Conservation (phyloP, 2,329 filamentous ascomycete species). For the Diaporthe nobilis region DNA sequence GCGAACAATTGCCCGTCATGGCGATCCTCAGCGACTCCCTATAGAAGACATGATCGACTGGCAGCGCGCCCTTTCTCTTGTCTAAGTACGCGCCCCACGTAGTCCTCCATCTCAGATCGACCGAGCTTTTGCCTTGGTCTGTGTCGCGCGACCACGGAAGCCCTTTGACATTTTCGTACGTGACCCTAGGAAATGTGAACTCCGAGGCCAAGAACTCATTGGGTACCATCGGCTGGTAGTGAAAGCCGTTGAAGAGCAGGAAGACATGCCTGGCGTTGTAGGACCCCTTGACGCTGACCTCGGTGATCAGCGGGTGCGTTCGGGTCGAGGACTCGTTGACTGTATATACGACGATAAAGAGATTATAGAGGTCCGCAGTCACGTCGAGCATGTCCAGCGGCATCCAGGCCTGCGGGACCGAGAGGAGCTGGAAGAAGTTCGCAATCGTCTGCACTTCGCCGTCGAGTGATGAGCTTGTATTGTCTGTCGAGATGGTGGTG, state of each 20-base stretch:
- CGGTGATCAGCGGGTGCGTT: constrained; percentile 43
- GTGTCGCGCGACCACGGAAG: not conserved
- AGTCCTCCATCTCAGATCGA: constrained; percentile 23
- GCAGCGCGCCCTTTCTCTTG: constrained; percentile 13
- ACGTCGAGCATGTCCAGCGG: constrained; percentile 49
- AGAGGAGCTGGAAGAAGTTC: constrained; percentile 51
- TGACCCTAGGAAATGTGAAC: constrained; percentile 52
- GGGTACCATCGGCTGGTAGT: constrained; percentile 52
- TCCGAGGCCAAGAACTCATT: constrained; percentile 51
- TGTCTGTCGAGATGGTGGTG: not conserved
- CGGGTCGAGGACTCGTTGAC: constrained; percentile 4
- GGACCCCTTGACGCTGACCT: constrained; percentile 48
- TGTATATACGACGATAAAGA: constrained; percentile 52
- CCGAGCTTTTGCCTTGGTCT: constrained; percentile 17
- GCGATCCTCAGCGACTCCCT: not conserved
- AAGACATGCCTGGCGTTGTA: constrained; percentile 54
- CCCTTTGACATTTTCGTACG: constrained; percentile 34
- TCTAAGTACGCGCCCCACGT: not conserved
- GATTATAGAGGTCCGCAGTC: constrained; percentile 53
- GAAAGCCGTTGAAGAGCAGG: constrained; percentile 46
- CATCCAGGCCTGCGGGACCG: constrained; percentile 49
- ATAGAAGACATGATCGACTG: constrained; percentile 1
- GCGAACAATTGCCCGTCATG: not conserved
- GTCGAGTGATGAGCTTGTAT: not conserved
- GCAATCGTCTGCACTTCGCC: constrained; percentile 18